These are phyloP conservation scores for Cucumis hystrix DNA, from an alignment of 306 rosid species.

Conservation along the genomic window DNA sequence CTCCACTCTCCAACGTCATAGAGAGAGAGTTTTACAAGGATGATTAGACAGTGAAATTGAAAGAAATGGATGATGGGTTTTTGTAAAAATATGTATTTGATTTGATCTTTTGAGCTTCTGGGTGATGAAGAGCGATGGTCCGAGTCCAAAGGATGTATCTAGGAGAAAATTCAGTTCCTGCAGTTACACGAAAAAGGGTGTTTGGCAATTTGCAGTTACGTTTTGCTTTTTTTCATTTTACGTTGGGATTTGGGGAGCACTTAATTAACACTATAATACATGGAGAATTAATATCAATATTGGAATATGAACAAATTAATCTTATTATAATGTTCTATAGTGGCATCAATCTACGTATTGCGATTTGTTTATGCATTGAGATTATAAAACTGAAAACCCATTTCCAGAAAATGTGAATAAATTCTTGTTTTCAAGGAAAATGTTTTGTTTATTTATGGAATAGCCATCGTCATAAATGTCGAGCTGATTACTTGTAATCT, in stretches of 20 bases:
- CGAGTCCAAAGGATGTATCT: slow-evolving; percentile 60
- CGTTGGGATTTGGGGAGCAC: neutral
- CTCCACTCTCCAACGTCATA: slow-evolving; percentile 3
- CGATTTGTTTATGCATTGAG: neutral
- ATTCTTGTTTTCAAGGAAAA: neutral
- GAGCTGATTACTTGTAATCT: neutral
- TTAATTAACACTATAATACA: neutral
- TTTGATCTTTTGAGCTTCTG: slow-evolving; percentile 9
- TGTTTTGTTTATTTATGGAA: neutral
- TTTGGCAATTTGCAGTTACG: slow-evolving; percentile 17
- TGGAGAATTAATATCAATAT: neutral
- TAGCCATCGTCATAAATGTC: neutral
- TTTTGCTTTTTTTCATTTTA: neutral
- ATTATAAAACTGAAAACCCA: neutral
- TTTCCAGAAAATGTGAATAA: neutral
- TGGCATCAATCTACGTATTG: neutral
- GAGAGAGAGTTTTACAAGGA: neutral
- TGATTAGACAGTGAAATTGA: slow-evolving; percentile 3
- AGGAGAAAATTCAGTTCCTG: slow-evolving; percentile 48
- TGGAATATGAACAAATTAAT: neutral
- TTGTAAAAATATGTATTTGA: neutral
- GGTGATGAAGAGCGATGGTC: slow-evolving; percentile 17
- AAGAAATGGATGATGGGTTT: slow-evolving; percentile 2
- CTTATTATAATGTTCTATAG: neutral
- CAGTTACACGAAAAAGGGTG: slow-evolving; percentile 25